Evolutionary conservation across 345 rosid species (phyloP), one percentile per base, ranked within the genome.

Genomic region (Theobroma cacao): DNA sequence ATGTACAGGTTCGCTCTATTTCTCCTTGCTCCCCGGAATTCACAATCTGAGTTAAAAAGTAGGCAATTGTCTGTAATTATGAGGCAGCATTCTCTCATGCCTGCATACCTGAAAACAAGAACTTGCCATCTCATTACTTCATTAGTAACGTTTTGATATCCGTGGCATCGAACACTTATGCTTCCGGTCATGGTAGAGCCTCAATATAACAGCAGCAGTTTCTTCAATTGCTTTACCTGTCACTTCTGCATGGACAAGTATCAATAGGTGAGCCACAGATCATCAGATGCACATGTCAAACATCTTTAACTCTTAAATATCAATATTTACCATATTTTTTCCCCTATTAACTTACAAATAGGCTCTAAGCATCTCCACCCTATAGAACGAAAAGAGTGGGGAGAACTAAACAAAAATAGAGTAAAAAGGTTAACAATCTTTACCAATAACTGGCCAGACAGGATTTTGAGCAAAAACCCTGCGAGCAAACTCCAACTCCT

Each of bases 151-250:
- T 80, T 90, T 91, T 53, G 97, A 91, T 82, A 92, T 92, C 53
- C 91, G 82, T 53, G 98, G 97, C 97, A 92, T 94, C 7, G 84
- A 83, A 75, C 92, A 84, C 77, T 75, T 92, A 36, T 89, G 78
- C 86, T 82, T 87, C 80, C 94, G 85, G 70, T 95, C 95, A 75
- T 91, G 91, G 78, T 83, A 86, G 72, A 93, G 90, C 88, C 93
- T 91, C 83, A 94, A 80, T 28, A 96, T 75, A 64, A 92, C 90
- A 7, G 97, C 97, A 1, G 95, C 97, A 75, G 94, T 92, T 89
- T 96, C 97, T 86, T 96, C 97, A 18, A 92, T 88, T 36, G 99
- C 97, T 82, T 93, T 93, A 64, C 90, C 97, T 13, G 98, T 93
- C 77, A 94, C 97, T 84, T 94, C 99, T 95, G 88, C 84, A 90